Evolutionary conservation across 169 alveolate species (phyloP), one percentile per base, ranked within the genome.

Genomic region (Babesia ovata): DNA sequence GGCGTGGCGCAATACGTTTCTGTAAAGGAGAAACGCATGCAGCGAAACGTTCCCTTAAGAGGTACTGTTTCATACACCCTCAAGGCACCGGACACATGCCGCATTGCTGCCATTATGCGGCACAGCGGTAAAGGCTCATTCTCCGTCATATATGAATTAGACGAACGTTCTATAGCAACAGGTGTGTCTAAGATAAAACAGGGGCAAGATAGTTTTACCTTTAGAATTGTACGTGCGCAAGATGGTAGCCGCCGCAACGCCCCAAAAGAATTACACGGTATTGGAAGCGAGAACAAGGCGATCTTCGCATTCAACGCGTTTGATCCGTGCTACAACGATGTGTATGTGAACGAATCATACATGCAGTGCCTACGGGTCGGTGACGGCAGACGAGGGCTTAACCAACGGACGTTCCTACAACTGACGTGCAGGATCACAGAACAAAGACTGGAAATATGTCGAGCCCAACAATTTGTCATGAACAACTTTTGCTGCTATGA

Each of bases 241-340:
- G 17, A 17, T 22, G 57, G 26, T 3, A 19, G 39, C 48, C 14
- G 48, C 53, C 21, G 13, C 52, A 6, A 19, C 11, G 61, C 29
- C 10, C 6, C 61, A 44, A 2, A 2, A 4, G 59, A 21, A 1
- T 24, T 3, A 0, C 7, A 19, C 12, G 39, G 14, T 28, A 2
- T 44, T 2, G 49, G 42, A 22, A 12, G 12, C 3, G 73, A 19
- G 9, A 4, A 29, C 16, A 28, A 4, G 22, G 33, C 74, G 1
- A 2, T 39, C n/a, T 28, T 22, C 56, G 39, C 53, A 2, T 67
- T 67, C 54, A 52, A 48, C 8, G 9, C 36, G 10, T 36, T 67
- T 16, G 76, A 67, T 16, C 45, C 65, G 21, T 67, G 76, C 28
- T 67, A 67, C 16, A 26, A 44, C 53, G 56, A 67, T 21, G 33